Conservation (phyloP, 1,139 yeast genomes). For the Kodamaea plutei region DNA sequence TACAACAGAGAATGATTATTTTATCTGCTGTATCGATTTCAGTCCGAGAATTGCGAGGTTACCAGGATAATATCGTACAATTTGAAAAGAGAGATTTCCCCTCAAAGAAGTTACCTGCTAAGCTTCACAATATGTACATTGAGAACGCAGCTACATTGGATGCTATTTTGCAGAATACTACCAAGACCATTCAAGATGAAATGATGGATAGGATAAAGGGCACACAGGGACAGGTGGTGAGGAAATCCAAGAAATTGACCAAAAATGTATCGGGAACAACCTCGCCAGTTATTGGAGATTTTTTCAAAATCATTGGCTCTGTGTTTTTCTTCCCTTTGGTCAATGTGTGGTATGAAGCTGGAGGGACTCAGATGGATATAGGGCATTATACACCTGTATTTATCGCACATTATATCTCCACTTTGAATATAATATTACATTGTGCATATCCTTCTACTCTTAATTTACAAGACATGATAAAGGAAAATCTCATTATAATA, state of each 20-base stretch:
- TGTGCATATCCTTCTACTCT: slow-evolving; percentile 53
- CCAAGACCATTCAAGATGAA: slow-evolving; percentile 24
- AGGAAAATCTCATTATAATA: slow-evolving; percentile 42
- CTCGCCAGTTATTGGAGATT: slow-evolving; percentile 28
- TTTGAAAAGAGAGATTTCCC: slow-evolving; percentile 30
- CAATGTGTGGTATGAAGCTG: slow-evolving; percentile 49
- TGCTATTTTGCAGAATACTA: slow-evolving; percentile 1
- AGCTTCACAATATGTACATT: slow-evolving; percentile 37
- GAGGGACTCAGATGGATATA: slow-evolving; percentile 32
- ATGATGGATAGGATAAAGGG: slow-evolving; percentile 39
- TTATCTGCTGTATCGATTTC: slow-evolving; percentile 54
- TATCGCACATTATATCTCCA: slow-evolving; percentile 55
- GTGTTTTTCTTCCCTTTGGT: slow-evolving; percentile 54
- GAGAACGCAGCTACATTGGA: slow-evolving; percentile 8
- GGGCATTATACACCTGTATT: slow-evolving; percentile 56
- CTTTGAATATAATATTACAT: slow-evolving; percentile 52
- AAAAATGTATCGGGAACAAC: too few species aligned
- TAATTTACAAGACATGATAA: slow-evolving; percentile 53
- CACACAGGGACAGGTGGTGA: slow-evolving; percentile 40
- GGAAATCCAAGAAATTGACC: slow-evolving; percentile 43
- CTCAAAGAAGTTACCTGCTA: slow-evolving; percentile 43
- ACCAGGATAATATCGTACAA: slow-evolving; percentile 42
- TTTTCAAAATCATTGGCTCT: slow-evolving; percentile 43
- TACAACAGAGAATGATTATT: slow-evolving; percentile 56
- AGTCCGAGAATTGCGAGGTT: slow-evolving; percentile 58